Evolutionary conservation across 2,329 filamentous ascomycete species (phyloP), one percentile per base, ranked within the genome.

Genomic region (Bipolaris cookei): DNA sequence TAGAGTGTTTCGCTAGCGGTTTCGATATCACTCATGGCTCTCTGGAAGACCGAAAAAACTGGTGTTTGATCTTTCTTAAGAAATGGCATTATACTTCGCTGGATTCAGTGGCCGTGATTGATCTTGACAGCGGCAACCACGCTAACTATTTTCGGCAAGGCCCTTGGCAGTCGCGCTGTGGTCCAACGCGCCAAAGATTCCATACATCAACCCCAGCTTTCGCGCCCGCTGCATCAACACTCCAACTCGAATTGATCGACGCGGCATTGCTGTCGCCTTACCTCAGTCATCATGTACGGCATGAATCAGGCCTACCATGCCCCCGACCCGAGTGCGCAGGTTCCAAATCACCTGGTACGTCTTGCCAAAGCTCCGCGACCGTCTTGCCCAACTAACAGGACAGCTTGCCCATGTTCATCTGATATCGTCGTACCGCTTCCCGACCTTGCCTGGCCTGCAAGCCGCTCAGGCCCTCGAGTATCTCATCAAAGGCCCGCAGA

Each of bases 341-440:
- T 76, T 55, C 72, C 72, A 23, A 65, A 65, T 42, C 62, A 73
- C 14, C 53, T 76, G 14, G 73, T 76, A 61, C 63, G 72, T 64
- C 49, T 58, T 42, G 55, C 56, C 28, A 39, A 45, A 57, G 52
- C 51, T 56, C 53, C 39, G 34, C 39, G 34, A 38, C 42, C 52
- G 47, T 60, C 25, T 48, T 54, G 18, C 32, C 45, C 49, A 50
- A 58, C 68, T 70, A 52, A 69, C 53, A 41, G 42, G 30, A 37
- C 57, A 95, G 91, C 86, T 96, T 72, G 89, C 88, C 51, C 94
- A 98, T 80, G 87, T 97, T 67, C 94, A 98, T 76, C 86, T 97
- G 61, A 83, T 97, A 63, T 97, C 92, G 46, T 89, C 88, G 38
- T 90, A 89, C 75, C 86, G 89, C 69, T 97, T 93, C 77, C 90